phyloP scores from a whole-genome alignment of 2,329 filamentous ascomycete species.

The Cordyceps sp. region DNA sequence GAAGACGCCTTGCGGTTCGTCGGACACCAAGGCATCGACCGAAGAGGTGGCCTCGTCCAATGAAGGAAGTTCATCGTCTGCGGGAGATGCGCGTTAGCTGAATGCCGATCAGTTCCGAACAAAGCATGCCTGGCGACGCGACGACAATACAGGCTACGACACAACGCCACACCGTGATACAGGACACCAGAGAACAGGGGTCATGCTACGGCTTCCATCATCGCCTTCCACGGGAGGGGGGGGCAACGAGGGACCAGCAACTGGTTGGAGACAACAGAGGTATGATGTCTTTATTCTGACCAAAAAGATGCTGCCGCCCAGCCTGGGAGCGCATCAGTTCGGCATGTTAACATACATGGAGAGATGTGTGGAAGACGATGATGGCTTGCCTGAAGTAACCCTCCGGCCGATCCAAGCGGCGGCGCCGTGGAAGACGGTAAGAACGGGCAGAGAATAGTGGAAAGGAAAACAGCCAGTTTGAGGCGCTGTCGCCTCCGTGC shows the following conservation, averaged over 20 bases:
- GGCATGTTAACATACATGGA: conserved; percentile 49
- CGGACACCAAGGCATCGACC: conserved; percentile 54
- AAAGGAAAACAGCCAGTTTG: conserved; percentile 4
- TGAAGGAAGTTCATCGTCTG: conserved; percentile 47
- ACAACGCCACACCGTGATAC: conserved; percentile 5
- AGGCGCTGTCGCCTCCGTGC: conserved; percentile 4
- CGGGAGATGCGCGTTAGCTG: conserved; percentile 22
- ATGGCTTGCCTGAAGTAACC: conserved; percentile 45
- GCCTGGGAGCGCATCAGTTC: conserved; percentile 13
- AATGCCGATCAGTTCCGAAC: conserved; percentile 6
- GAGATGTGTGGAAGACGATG: conserved; percentile 48
- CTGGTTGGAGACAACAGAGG: conserved; percentile 17
- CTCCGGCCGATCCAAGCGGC: conserved; percentile 4
- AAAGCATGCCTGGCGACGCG: conserved; percentile 9
- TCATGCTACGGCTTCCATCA: conserved; percentile 43
- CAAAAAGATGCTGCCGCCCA: conserved; percentile 17
- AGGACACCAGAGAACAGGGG: conserved; percentile 6
- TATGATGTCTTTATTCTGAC: conserved; percentile 24
- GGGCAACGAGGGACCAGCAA: conserved; percentile 17
- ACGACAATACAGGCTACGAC: conserved; percentile 11
- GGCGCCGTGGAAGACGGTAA: no score
- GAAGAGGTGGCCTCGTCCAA: conserved; percentile 44
- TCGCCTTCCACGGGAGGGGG: conserved; percentile 35
- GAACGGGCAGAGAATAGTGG: conserved; percentile 4
- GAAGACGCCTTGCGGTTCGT: conserved; percentile 21